phyloP scores from a whole-genome alignment of 2,329 filamentous ascomycete genomes.

The Endoconidiophora polonica region DNA sequence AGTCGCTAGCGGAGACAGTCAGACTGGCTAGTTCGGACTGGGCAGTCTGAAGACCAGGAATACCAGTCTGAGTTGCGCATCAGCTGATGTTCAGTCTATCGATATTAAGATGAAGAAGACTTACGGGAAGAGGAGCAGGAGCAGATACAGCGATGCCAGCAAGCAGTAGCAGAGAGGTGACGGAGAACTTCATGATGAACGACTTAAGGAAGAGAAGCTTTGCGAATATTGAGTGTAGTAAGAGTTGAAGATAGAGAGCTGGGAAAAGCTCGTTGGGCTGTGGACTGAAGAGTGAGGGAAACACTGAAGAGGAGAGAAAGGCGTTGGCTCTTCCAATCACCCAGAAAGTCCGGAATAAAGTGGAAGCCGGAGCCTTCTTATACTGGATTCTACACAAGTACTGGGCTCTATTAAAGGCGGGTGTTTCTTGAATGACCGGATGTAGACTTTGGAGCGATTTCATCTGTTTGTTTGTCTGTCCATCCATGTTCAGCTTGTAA shows the following conservation, averaged over 20 bases:
- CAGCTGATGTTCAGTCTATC: background rate
- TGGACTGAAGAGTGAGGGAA: background rate
- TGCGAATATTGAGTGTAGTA: no score
- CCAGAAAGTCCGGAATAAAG: background rate
- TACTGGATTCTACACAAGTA: background rate
- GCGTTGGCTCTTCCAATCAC: background rate
- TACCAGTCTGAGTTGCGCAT: constrained; percentile 30
- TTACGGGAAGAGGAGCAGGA: constrained; percentile 18
- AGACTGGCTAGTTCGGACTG: constrained; percentile 39
- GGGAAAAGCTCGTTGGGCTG: background rate
- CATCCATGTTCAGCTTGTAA: no score
- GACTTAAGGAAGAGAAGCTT: background rate
- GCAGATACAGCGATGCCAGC: constrained; percentile 17
- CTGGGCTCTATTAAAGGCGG: no score
- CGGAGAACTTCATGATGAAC: constrained; percentile 20
- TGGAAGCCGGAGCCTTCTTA: background rate
- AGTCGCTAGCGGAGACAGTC: constrained; percentile 37
- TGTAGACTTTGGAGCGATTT: no score
- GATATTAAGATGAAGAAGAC: constrained; percentile 5
- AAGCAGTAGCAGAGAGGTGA: constrained; percentile 17
- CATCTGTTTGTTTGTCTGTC: no score
- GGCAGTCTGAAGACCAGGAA: constrained; percentile 43
- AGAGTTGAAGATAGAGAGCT: background rate
- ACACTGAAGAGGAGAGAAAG: background rate
- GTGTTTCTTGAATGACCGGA: no score